These are phyloP conservation scores for Aristolochia fimbriata DNA, from an alignment of 164 flowering plant genomes.

Conservation along the genomic window DNA sequence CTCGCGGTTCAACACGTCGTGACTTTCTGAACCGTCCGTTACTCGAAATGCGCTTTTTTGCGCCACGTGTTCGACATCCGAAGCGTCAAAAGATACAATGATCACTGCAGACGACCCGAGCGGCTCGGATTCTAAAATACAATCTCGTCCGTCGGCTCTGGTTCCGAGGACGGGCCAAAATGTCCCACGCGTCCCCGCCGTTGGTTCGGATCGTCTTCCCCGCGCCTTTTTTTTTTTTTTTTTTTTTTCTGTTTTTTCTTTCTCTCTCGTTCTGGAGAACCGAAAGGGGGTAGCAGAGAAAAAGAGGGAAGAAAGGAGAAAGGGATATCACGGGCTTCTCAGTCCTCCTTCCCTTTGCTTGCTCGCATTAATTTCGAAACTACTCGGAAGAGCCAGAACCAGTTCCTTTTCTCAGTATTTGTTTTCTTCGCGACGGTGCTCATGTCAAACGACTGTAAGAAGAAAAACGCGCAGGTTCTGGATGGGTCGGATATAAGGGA, in stretches of 20 bases:
- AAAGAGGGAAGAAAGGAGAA: neutral
- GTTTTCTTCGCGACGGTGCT: neutral
- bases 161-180: conserved; percentile 1
- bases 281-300: neutral
- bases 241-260: no score
- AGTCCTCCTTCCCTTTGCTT: neutral
- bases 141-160: no score
- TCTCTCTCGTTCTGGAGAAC: neutral
- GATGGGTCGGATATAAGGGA: conserved; percentile 85
- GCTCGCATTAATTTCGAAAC: neutral
- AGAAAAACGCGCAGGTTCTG: conserved; percentile 39
- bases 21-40: no score
- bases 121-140: no score
- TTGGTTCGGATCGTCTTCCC: conserved; percentile 16
- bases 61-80: no score
- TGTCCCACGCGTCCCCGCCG: conserved; percentile 38
- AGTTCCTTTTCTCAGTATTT: no score
- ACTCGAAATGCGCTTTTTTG: no score
- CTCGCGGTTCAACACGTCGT: no score
- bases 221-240: neutral
- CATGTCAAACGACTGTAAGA: conserved; percentile 8
- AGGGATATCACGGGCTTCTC: conserved; percentile 3
- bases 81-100: no score
- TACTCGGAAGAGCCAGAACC: neutral
- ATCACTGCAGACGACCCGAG: no score